Evolutionary conservation across 352 stramenopile genomes (phyloP), one percentile per base, ranked within the genome.

Genomic region (Pythium phragmiticola): DNA sequence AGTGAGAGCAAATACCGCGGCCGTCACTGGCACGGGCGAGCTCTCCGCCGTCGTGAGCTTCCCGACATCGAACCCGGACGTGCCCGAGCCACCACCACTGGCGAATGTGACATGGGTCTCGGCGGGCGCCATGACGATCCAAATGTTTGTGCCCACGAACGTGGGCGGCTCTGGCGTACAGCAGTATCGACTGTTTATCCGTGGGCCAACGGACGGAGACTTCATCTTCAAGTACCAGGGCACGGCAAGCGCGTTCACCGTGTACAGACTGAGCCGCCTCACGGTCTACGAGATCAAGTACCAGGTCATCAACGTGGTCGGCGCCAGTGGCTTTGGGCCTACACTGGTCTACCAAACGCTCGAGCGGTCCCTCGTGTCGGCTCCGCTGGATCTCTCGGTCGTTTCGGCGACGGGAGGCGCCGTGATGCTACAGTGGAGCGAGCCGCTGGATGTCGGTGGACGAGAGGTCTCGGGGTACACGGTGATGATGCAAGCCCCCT

Each of bases 381-480:
- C 65, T 0, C 78, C 82, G 9, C 51, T 72, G 0, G 59, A 78
- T 58, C 57, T 89, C 2, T 28, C 19, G 2, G 19, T 78, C 0
- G 39, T 48, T 0, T 68, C 62, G 8, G 47, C 54, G 12, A 87
- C 78, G 8, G 82, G 82, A 12, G 78, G 80, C 2, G 70, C 80
- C 0, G 65, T 82, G 26, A 51, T 49, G 4, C 23, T 91, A 19
- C 33, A 28, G 1, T 91, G 82, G 82, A 50, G 65, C 1, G 78
- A 85, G n/a, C 80, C 82, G 5, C 59, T 84, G 0, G 82, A 91
- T 53, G 37, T 84, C 41, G 82, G 71, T 12, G 82, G 80, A 2
- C 68, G 71, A 3, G 49, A 57, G 30, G 74, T 91, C 46, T 73
- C 67, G 2, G 82, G 78, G 2, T 89, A 91, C 48, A 45, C 55